Evolutionary conservation across 1,284 basidiomycete genomes (phyloP), one percentile per base, ranked within the genome.

Genomic region (Leccinum fallax): DNA sequence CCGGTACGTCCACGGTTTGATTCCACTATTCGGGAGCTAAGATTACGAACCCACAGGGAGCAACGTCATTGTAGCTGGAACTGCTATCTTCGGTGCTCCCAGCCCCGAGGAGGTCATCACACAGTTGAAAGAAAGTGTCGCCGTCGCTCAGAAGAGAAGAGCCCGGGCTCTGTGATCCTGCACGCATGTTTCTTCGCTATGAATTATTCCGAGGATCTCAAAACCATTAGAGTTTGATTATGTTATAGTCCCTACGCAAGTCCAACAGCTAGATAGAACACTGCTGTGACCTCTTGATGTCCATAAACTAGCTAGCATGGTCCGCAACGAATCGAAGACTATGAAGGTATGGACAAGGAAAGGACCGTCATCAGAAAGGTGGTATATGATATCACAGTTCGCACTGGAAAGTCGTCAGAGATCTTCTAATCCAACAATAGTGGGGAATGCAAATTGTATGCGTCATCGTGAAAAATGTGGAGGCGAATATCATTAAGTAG

Each of bases 21-120:
- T 30, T 28, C 19, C 4, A 9, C 6, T 26, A 6, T 11, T 26
- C 13, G 16, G 24, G 34, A 59, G 49, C 32, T 61, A 43, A 64
- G 34, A n/a, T 28, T 16, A 1, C 38, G 16, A 9, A 6, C 52
- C 6, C 21, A 63, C 70, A 95, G 94, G 95, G 46, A 94, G 95
- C 74, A 99, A 99, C 74, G 95, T 99, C 65, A 95, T 99, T 66
- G 97, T 99, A 13, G 97, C 97, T 9, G 97, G 97, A 19, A 98
- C 95, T 8, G 96, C 97, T 13, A 92, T 99, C 68, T 99, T 99
- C 73, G 88, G 86, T 54, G 88, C 95, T 16, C 75, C 85, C 19
- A 82, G 90, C 67, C 93, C 97, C 0, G 89, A 90, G 63, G 77
- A 85, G 51, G 93, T 95, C 49, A 97, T 97, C 56, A 68, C 81